Evolutionary conservation across 176 grass and related monocot species (phyloP).

Genomic region (Ampelocalamus luodianensis): DNA sequence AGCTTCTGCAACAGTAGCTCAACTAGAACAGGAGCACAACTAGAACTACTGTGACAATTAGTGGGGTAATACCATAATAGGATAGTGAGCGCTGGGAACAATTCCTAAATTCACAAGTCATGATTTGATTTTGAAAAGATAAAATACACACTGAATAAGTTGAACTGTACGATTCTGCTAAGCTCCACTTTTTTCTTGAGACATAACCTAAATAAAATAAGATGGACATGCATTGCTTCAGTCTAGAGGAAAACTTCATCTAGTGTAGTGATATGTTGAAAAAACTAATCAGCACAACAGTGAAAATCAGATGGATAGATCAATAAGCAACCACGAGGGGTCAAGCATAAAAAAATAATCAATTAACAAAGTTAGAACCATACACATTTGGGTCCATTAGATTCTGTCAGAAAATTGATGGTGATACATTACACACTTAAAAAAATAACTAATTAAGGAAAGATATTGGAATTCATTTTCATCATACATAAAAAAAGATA

Average conservation of each 20-base stretch:
- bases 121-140: not conserved
- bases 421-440: not conserved
- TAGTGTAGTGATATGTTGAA: not conserved
- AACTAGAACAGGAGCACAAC: conserved; percentile 6
- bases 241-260: not conserved
- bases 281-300: conserved; percentile 10
- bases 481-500: not conserved
- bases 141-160: not conserved
- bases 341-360: not conserved
- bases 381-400: not conserved
- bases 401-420: not conserved
- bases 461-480: not conserved
- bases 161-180: not conserved
- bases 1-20: conserved; percentile 9
- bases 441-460: not conserved
- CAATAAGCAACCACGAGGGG: not conserved
- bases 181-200: not conserved
- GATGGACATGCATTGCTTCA: not conserved
- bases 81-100: not conserved
- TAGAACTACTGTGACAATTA: not conserved
- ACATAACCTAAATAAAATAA: not conserved
- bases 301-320: not conserved
- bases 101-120: not conserved
- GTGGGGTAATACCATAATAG: not conserved
- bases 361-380: not conserved